Conservation (phyloP, 2,329 filamentous ascomycete species). For the Penicillium occitanis region DNA sequence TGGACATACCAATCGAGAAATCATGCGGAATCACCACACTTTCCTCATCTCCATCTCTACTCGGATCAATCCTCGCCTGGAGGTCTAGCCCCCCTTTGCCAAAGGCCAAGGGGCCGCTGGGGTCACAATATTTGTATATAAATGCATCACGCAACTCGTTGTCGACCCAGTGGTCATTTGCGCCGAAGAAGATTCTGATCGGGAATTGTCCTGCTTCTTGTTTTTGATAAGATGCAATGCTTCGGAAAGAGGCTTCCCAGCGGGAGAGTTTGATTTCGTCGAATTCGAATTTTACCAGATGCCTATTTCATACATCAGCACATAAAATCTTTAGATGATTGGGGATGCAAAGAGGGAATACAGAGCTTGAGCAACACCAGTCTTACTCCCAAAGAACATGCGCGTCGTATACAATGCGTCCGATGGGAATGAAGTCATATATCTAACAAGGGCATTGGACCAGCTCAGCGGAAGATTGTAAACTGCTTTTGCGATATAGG, state of each 20-base stretch:
- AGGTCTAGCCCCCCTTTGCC: constrained; percentile 14
- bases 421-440: constrained; percentile 14
- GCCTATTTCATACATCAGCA: constrained; percentile 6
- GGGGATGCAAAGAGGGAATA: not conserved
- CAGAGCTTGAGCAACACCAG: constrained; percentile 19
- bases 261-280: constrained; percentile 14
- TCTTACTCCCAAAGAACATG: constrained; percentile 16
- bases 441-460: constrained; percentile 7
- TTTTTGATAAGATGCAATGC: not conserved
- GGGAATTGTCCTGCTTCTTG: not conserved
- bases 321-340: not conserved
- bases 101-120: not conserved
- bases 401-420: constrained; percentile 13
- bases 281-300: constrained; percentile 10
- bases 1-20: constrained; percentile 21
- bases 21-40: constrained; percentile 23
- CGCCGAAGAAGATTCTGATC: constrained; percentile 19
- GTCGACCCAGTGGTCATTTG: constrained; percentile 17
- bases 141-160: constrained; percentile 19
- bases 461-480: constrained; percentile 12
- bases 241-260: constrained; percentile 17
- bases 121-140: constrained; percentile 16
- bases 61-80: constrained; percentile 15
- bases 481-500: constrained; percentile 9
- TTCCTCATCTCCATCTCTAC: constrained; percentile 19